Evolutionary conservation across 2,329 filamentous ascomycete species (phyloP).

Genomic region (Zelopaecilomyces penicillatus): DNA sequence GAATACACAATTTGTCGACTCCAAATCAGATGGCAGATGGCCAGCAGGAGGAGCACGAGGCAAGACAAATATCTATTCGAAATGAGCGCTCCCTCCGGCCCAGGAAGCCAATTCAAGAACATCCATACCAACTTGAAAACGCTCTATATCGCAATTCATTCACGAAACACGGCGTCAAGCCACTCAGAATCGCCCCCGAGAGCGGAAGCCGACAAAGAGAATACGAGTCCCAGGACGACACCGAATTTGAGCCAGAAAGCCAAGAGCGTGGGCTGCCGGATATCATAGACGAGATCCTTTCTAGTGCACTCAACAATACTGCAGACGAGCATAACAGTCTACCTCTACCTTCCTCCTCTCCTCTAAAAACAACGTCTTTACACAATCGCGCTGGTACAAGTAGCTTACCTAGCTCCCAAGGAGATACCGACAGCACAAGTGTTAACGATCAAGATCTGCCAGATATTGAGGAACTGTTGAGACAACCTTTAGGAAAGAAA

Average conservation of each 20-base stretch:
- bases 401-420: slow-evolving; percentile 26
- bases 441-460: slow-evolving; percentile 30
- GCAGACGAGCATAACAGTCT: slow-evolving; percentile 13
- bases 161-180: slow-evolving; percentile 46
- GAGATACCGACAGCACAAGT: slow-evolving; percentile 29
- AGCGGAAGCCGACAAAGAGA: slow-evolving; percentile 22
- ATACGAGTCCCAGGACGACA: slow-evolving; percentile 39
- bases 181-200: slow-evolving; percentile 34
- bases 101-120: slow-evolving; percentile 52
- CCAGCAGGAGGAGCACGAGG: slow-evolving; percentile 14
- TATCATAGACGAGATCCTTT: slow-evolving; percentile 29
- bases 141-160: slow-evolving; percentile 45
- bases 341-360: slow-evolving; percentile 21
- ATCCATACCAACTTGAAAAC: slow-evolving; percentile 50
- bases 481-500: slow-evolving; percentile 10
- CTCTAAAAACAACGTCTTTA: slow-evolving; percentile 19
- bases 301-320: slow-evolving; percentile 11
- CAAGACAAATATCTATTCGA: slow-evolving; percentile 20
- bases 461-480: slow-evolving; percentile 26
- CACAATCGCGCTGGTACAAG: slow-evolving; percentile 18
- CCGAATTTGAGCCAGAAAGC: slow-evolving; percentile 43
- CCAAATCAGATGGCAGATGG: slow-evolving; percentile 2
- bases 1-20: too few relatives aligned
- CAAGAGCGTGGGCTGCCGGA: slow-evolving; percentile 30
- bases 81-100: slow-evolving; percentile 46